Percentiles rank a stretch among this genome's conserved stretches.
Conservation (phyloP, 768 basidiomycete species). For the Tylopilus sp. region DNA sequence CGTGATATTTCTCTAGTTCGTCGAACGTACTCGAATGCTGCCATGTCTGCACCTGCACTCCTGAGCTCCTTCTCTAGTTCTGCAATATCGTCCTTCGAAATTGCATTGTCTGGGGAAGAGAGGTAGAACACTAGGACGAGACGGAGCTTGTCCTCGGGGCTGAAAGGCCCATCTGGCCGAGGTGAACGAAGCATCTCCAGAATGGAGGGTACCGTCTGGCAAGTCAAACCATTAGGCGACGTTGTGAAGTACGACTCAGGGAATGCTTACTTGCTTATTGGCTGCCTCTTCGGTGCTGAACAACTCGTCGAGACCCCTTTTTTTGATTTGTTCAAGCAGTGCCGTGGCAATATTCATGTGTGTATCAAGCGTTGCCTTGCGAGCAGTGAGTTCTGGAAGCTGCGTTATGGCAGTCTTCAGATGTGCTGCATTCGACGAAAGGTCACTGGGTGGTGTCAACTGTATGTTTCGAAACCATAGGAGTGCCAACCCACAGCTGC, state of each 20-base stretch:
- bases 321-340: slow-evolving; percentile 91
- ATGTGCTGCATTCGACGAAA: slow-evolving; percentile 90
- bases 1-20: slow-evolving; percentile 86
- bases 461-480: not conserved
- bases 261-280: slow-evolving; percentile 64
- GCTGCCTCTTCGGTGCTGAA: slow-evolving; percentile 95
- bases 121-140: slow-evolving; percentile 95
- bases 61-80: slow-evolving; percentile 89
- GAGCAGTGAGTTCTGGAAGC: slow-evolving; percentile 91
- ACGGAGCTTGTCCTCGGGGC: slow-evolving; percentile 83
- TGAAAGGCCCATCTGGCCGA: slow-evolving; percentile 62
- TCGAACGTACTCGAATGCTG: slow-evolving; percentile 91
- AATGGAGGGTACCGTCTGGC: slow-evolving; percentile 70
- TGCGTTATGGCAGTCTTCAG: slow-evolving; percentile 97
- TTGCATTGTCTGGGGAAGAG: slow-evolving; percentile 72
- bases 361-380: slow-evolving; percentile 94
- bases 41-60: slow-evolving; percentile 71
- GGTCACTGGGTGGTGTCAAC: slow-evolving; percentile 49
- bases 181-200: slow-evolving; percentile 83
- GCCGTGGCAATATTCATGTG: slow-evolving; percentile 99
- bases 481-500: slow-evolving; percentile 65
- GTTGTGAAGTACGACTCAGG: not conserved
- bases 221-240: not conserved
- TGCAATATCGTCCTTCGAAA: slow-evolving; percentile 83
- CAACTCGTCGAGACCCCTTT: slow-evolving; percentile 91